phyloP scores from a whole-genome alignment of 2,329 filamentous ascomycete species.

The Botrytis medusae region DNA sequence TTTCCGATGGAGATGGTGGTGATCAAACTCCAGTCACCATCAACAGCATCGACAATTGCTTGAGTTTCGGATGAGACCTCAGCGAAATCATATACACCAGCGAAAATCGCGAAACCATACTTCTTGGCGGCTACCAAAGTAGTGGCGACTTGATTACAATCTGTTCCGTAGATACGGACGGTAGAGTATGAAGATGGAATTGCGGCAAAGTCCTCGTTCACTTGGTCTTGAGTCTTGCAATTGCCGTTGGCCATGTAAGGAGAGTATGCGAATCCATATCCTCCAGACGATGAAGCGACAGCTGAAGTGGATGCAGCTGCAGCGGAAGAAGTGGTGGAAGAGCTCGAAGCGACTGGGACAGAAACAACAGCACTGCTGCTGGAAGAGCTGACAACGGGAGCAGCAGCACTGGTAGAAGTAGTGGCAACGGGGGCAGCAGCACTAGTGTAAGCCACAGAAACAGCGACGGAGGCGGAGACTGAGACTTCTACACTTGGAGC shows the following conservation, averaged over 20 bases:
- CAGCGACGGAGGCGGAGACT: not conserved
- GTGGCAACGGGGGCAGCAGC: not conserved
- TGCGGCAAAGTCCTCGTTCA: conserved; percentile 62
- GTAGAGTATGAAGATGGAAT: conserved; percentile 56
- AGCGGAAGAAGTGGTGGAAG: conserved; percentile 27
- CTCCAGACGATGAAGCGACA: conserved; percentile 22
- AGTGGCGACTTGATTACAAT: conserved; percentile 70
- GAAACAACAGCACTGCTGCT: conserved; percentile 10
- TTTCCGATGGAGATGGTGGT: conserved; percentile 78
- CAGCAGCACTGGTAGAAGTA: not conserved
- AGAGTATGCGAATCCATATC: conserved; percentile 56
- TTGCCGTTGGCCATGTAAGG: conserved; percentile 55
- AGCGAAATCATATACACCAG: conserved; percentile 68
- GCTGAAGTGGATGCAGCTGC: conserved; percentile 17
- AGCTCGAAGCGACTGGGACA: conserved; percentile 19
- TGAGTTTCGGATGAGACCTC: conserved; percentile 49
- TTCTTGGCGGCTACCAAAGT: conserved; percentile 65
- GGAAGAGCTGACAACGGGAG: not conserved
- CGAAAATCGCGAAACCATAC: conserved; percentile 69
- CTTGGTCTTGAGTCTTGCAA: conserved; percentile 66
- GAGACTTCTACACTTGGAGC: not conserved
- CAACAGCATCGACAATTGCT: conserved; percentile 56
- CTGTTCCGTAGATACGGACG: conserved; percentile 76
- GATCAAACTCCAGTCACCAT: conserved; percentile 65
- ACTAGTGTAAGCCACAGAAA: not conserved